Percentiles rank a stretch among this genome's conserved stretches.
These are phyloP conservation scores for Fusarium nygamai DNA, from an alignment of 2,329 filamentous ascomycete species.

Conservation along the genomic window DNA sequence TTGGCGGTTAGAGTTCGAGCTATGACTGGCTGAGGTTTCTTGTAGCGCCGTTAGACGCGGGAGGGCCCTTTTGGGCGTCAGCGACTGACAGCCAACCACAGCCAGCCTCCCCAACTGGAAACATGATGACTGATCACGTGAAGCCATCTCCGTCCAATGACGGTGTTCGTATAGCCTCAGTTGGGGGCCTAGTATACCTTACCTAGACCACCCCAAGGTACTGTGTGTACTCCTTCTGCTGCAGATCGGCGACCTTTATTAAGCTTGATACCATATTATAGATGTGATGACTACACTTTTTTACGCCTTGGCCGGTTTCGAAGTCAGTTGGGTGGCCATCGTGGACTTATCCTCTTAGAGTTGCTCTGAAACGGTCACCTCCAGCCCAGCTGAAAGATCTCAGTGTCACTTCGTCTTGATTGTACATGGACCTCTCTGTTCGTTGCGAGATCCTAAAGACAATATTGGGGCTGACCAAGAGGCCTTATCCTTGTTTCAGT, in stretches of 20 bases:
- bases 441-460: conserved; percentile 23
- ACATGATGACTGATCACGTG: conserved; percentile 20
- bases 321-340: conserved; percentile 6
- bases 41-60: conserved; percentile 35
- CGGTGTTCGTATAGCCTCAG: conserved; percentile 22
- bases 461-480: conserved; percentile 1
- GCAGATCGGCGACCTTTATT: conserved; percentile 26
- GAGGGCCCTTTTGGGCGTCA: conserved; percentile 23
- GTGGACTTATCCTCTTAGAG: neutral
- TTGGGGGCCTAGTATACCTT: conserved; percentile 1
- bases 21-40: conserved; percentile 37
- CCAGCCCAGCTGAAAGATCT: conserved; percentile 22
- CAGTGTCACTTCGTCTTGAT: conserved; percentile 10
- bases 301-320: conserved; percentile 26
- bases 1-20: conserved; percentile 38
- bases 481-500: conserved; percentile 17
- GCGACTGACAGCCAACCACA: conserved; percentile 30
- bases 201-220: neutral
- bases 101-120: conserved; percentile 24
- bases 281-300: conserved; percentile 11
- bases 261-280: neutral
- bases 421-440: conserved; percentile 17
- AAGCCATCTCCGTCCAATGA: conserved; percentile 14
- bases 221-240: neutral
- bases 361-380: conserved; percentile 12